Conservation (phyloP, 148 eudicot species). For the Rhododendron ferrugineum region DNA sequence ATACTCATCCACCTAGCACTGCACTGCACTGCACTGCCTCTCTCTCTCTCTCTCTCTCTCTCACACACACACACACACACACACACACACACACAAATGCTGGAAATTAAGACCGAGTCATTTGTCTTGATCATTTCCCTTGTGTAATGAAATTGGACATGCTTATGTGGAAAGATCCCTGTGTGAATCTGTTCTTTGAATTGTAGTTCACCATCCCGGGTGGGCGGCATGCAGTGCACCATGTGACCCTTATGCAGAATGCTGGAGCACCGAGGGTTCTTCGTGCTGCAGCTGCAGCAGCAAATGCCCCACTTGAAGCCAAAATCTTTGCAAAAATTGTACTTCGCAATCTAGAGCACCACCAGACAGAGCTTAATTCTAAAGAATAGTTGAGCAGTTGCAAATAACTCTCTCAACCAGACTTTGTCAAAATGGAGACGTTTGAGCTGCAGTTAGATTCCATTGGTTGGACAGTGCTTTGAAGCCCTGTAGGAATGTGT, state of each 20-base stretch:
- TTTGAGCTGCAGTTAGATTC: neutral
- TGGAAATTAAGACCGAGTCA: neutral
- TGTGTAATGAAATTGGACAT: neutral
- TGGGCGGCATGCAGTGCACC: slow-evolving; percentile 81
- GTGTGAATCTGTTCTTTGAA: slow-evolving; percentile 8
- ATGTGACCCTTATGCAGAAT: slow-evolving; percentile 65
- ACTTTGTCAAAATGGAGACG: neutral
- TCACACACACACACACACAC: neutral
- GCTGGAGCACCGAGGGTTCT: slow-evolving; percentile 76
- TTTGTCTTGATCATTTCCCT: neutral
- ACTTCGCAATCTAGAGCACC: slow-evolving; percentile 89
- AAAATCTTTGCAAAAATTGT: slow-evolving; percentile 83
- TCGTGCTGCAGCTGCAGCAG: slow-evolving; percentile 86
- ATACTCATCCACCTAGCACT: neutral
- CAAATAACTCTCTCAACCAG: neutral
- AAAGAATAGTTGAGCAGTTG: slow-evolving; percentile 6
- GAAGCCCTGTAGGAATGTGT: slow-evolving; percentile 4
- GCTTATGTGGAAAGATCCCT: neutral
- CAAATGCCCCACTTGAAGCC: slow-evolving; percentile 71
- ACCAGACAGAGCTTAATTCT: slow-evolving; percentile 40
- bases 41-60: neutral
- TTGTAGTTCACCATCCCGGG: slow-evolving; percentile 88
- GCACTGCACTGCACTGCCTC: neutral
- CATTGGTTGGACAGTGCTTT: slow-evolving; percentile 3
- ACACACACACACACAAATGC: neutral